phyloP scores from a whole-genome alignment of 176 grass and related monocot genomes.

The Neostapfia colusana region DNA sequence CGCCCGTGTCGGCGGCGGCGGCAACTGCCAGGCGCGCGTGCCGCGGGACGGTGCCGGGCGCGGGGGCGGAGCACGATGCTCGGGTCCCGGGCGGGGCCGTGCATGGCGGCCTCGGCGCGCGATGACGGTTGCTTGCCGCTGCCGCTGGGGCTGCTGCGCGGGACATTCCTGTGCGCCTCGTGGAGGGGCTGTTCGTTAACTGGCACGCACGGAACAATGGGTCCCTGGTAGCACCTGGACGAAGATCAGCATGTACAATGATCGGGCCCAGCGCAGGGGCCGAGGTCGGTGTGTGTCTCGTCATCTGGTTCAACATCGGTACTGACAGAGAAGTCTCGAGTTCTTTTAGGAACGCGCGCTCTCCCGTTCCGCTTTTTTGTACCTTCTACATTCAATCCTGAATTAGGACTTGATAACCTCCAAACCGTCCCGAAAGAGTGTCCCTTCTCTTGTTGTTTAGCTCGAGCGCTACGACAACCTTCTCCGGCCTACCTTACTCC shows the following conservation, averaged over 20 bases:
- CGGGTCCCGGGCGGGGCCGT: background rate
- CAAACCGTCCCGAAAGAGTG: too few species aligned
- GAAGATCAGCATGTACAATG: background rate
- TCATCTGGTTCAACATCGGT: background rate
- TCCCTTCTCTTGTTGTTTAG: too few species aligned
- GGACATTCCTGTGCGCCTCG: constrained; percentile 19
- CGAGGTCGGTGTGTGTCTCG: background rate
- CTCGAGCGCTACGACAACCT: too few species aligned
- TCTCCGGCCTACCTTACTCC: too few species aligned
- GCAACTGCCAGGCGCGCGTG: background rate
- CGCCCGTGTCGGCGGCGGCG: background rate
- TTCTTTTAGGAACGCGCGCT: background rate
- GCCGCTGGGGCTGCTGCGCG: background rate
- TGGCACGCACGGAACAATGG: background rate
- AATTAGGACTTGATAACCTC: too few species aligned
- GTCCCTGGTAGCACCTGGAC: background rate
- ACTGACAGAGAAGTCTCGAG: background rate
- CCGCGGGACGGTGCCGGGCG: constrained; percentile 39
- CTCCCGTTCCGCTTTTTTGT: too few species aligned
- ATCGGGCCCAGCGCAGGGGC: background rate
- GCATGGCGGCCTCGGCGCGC: constrained; percentile 30
- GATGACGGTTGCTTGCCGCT: constrained; percentile 43
- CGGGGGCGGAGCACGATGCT: constrained; percentile 42
- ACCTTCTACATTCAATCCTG: too few species aligned
- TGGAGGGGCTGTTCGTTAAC: background rate